Base-by-base conservation (phyloP, 306 rosid genomes). In the apple (Malus domestica) region DNA sequence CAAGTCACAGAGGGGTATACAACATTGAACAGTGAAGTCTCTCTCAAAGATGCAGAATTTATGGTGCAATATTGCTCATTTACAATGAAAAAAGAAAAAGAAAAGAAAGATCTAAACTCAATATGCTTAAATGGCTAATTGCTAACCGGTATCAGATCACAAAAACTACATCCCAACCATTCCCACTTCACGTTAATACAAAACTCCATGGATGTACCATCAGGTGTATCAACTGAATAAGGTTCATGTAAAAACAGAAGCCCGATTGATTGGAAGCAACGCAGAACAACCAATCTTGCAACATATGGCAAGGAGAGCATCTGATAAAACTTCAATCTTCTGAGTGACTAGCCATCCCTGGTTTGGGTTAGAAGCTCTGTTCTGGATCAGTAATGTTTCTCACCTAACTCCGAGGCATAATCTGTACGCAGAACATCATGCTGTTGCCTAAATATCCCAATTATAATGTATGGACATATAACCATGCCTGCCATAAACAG, bases 401-500 rank as follows among this genome's bases (percentile, higher is more conserved):
- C 87, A 58, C 66, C 72, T n/a, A 60, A 82, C 77, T 80, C 78
- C 38, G 35, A 52, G 51, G 83, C 76, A 82, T 77, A 92, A 88
- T 96, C 99, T 88, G 87, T 85, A 76, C 99, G 99, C 79, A 92
- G 82, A 79, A 77, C 88, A 62, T 90, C 92, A 33, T 73, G 75
- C 72, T 92, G 93, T 23, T 89, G 90, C 82, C 87, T 85, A 73
- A 89, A 88, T 64, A 80, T 90, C 86, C 91, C 96, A 40, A 90
- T 85, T 78, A 88, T 79, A 63, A 93, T 82, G 88, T 80, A 85
- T 57, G 98, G 99, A 81, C 89, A 83, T 81, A 90, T 86, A 76
- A 96, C 91, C 98, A 90, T 96, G 90, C 88, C 83, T 65, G 97
- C 96, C 98, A 96, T 96, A 88, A 96, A 96, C 75, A 92, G 84